phyloP scores from a whole-genome alignment of 2,329 filamentous ascomycete genomes.

The Fusarium sterilihyphosum region DNA sequence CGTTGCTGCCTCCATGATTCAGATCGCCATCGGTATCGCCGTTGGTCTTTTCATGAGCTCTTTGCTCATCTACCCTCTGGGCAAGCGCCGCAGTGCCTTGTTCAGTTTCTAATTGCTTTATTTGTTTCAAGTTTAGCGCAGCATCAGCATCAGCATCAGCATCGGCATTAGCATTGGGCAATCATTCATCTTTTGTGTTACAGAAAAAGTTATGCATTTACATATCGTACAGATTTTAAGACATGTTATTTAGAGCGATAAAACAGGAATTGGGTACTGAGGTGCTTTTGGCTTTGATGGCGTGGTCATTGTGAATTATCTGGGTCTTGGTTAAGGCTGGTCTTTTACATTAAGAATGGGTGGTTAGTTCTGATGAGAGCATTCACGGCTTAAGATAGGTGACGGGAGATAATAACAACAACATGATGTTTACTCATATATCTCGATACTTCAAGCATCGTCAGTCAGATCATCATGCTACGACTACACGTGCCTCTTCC shows the following conservation, averaged over 20 bases:
- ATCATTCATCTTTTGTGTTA: background rate
- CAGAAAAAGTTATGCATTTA: slow-evolving; percentile 9
- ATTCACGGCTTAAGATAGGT: background rate
- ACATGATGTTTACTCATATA: background rate
- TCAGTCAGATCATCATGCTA: slow-evolving; percentile 5
- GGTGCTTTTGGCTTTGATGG: background rate
- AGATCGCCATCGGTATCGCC: slow-evolving; percentile 63
- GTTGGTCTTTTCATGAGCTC: slow-evolving; percentile 61
- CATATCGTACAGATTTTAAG: background rate
- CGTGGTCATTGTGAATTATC: background rate
- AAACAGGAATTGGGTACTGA: background rate
- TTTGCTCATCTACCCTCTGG: slow-evolving; percentile 59
- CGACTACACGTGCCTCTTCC: slow-evolving; percentile 5
- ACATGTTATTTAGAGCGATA: background rate
- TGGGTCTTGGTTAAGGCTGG: background rate
- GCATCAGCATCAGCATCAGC: background rate
- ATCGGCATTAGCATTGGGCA: background rate
- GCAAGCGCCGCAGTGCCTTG: slow-evolving; percentile 60
- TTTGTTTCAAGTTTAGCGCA: slow-evolving; percentile 3
- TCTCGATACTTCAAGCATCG: background rate
- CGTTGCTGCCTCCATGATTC: slow-evolving; percentile 61
- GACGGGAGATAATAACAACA: background rate
- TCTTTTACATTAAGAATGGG: background rate
- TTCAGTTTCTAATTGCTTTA: slow-evolving; percentile 55
- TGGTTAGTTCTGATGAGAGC: background rate